Percentiles rank a stretch among this genome's conserved stretches.
phyloP scores from a whole-genome alignment of 768 basidiomycete genomes.

The Hericium rajendrae region DNA sequence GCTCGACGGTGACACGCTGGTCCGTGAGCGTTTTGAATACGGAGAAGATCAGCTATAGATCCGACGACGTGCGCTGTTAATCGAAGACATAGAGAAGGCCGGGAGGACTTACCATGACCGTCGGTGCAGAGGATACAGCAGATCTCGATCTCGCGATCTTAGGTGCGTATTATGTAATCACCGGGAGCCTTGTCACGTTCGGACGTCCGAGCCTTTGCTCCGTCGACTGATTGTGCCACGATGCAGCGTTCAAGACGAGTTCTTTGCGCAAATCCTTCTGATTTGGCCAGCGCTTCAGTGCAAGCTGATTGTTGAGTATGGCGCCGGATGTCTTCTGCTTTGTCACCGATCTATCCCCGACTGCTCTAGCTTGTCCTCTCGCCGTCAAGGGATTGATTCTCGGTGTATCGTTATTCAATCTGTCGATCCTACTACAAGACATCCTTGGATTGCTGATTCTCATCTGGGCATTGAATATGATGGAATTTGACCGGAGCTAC shows the following conservation, averaged over 20 bases:
- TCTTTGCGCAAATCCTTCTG: too few species aligned
- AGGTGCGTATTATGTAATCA: not conserved
- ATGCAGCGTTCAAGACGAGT: too few species aligned
- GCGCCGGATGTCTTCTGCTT: not conserved
- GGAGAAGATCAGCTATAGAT: constrained; percentile 76
- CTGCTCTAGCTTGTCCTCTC: not conserved
- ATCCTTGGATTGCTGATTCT: not conserved
- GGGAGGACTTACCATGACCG: not conserved
- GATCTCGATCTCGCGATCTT: not conserved
- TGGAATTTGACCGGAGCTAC: too few species aligned
- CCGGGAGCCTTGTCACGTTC: not conserved
- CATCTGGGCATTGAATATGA: not conserved
- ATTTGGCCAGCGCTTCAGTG: not conserved
- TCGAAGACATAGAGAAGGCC: not conserved
- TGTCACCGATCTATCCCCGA: not conserved
- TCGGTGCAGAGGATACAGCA: not conserved
- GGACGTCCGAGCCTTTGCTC: not conserved
- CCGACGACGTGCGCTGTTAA: not conserved
- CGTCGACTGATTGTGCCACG: too few species aligned
- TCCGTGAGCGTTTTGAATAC: constrained; percentile 99
- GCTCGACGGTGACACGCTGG: constrained; percentile 92
- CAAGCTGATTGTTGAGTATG: not conserved
- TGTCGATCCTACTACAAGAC: not conserved
- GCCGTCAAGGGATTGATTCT: not conserved
- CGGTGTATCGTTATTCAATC: not conserved